These are phyloP conservation scores for Parathielavia appendiculata DNA, from an alignment of 495 filamentous ascomycete genomes.

Conservation along the genomic window DNA sequence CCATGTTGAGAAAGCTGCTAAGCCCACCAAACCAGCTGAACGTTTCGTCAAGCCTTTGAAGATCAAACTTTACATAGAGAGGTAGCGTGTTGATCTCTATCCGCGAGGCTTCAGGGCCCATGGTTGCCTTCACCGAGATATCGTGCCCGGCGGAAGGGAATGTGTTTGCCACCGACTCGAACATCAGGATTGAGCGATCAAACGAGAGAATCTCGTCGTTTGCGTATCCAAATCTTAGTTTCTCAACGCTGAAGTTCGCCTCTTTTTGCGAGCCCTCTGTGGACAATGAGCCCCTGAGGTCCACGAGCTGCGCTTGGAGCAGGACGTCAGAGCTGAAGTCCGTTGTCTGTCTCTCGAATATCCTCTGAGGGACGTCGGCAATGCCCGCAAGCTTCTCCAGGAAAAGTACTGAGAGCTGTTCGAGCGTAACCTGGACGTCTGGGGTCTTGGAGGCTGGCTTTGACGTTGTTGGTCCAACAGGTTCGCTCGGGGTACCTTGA, in stretches of 20 bases:
- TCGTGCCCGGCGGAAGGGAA: conserved; percentile 56
- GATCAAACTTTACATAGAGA: conserved; percentile 68
- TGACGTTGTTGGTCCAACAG: conserved; percentile 21
- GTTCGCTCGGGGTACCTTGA: conserved; percentile 25
- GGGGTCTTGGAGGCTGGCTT: conserved; percentile 26
- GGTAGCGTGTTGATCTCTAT: conserved; percentile 78
- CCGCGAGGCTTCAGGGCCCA: conserved; percentile 47
- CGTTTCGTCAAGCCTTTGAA: conserved; percentile 78
- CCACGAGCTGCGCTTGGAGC: conserved; percentile 44
- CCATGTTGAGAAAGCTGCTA: conserved; percentile 83
- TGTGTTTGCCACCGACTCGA: conserved; percentile 62
- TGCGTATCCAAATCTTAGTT: conserved; percentile 67
- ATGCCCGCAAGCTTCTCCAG: conserved; percentile 56
- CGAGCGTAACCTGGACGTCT: conserved; percentile 47
- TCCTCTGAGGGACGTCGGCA: conserved; percentile 35
- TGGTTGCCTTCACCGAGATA: conserved; percentile 56
- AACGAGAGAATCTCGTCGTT: conserved; percentile 75
- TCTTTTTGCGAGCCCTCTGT: conserved; percentile 31
- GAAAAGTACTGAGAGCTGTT: conserved; percentile 57
- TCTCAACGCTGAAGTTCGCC: conserved; percentile 51
- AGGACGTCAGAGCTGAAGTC: conserved; percentile 44
- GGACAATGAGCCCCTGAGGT: conserved; percentile 39
- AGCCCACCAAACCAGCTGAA: conserved; percentile 86
- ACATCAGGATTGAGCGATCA: conserved; percentile 58
- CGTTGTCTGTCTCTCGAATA: conserved; percentile 29